Base-by-base conservation (phyloP, 768 basidiomycete genomes). In the Amanita inopinata region DNA sequence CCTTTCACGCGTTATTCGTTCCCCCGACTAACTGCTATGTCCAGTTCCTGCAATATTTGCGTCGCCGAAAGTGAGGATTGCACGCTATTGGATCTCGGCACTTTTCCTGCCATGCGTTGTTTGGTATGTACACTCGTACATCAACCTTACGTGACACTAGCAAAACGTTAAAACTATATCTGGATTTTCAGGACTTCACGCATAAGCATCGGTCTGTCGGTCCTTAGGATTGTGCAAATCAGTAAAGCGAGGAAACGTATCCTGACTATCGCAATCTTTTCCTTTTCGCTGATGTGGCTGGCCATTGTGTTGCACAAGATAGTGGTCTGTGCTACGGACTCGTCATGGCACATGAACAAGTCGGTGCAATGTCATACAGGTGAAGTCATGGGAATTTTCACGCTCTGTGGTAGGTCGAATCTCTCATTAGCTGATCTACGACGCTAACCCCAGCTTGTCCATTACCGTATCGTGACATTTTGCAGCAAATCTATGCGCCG, bases 401-500 rank as follows among this genome's bases (percentile, higher is more conserved):
- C 38, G 15, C 33, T 49, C 7, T 44, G 41, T 25, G 28, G 51
- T 53, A 43, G 23, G 51, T 36, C 49, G 25, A 38, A 10, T 34
- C 36, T 17, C 22, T 14, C 15, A 43, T 20, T 17, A 7, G 7
- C 19, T 17, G n/a, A 4, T 19, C 31, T 33, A 11, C 6, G 31
- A 9, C 9, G 18, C 19, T 15, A 11, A 27, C 9, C 14, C 10
- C 20, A 11, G 22, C 9, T 15, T 37, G n/a, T 37, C 8, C 19
- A 5, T 31, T 12, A 10, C 11, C 27, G 27, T n/a, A 28, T n/a
- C n/a, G 27, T 28, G 7, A 7, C 7, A n/a, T 7, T 28, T 17
- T 5, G n/a, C 22, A 61, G 59, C 50, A 10, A 56, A 61, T 36
- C 34, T 59, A 15, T 18, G 47, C 10, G 49, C 54, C 1, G 61